Percentiles rank a stretch among this genome's conserved stretches.
These are phyloP conservation scores for Hamamelis virginiana DNA, from an alignment of 164 flowering plant genomes.

Conservation along the genomic window DNA sequence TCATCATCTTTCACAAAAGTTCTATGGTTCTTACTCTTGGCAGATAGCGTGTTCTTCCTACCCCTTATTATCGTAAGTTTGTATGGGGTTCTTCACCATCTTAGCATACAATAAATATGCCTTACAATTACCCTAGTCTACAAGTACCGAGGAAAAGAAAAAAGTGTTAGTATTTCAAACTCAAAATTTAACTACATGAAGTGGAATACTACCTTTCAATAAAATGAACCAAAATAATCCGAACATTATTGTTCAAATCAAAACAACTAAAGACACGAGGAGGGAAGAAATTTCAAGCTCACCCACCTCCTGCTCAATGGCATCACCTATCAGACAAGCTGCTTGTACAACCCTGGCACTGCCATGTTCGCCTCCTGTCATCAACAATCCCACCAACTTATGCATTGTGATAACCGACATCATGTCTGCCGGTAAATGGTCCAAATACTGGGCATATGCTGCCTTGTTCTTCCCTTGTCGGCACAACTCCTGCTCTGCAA, in stretches of 20 bases:
- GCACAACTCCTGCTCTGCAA: conserved; percentile 58
- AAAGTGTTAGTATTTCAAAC: neutral
- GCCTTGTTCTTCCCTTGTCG: conserved; percentile 44
- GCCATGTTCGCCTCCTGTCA: conserved; percentile 71
- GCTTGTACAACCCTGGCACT: conserved; percentile 73
- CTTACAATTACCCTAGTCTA: neutral
- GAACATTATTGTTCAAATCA: neutral
- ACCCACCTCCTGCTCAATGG: conserved; percentile 93
- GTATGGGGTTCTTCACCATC: neutral
- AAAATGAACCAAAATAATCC: neutral
- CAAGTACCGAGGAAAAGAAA: neutral
- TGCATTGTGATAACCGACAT: conserved; percentile 98
- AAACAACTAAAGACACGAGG: neutral
- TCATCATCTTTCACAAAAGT: neutral
- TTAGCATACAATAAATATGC: neutral
- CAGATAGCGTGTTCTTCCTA: neutral
- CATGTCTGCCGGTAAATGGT: conserved; percentile 83
- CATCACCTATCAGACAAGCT: conserved; percentile 77
- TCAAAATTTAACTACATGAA: neutral
- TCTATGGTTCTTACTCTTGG: neutral
- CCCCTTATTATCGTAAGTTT: neutral
- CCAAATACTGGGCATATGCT: conserved; percentile 50
- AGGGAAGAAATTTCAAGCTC: conserved; percentile 3
- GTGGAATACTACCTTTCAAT: neutral
- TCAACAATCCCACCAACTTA: conserved; percentile 79